Conservation (phyloP, 495 filamentous ascomycete species). For the Durotheca rogersii region DNA sequence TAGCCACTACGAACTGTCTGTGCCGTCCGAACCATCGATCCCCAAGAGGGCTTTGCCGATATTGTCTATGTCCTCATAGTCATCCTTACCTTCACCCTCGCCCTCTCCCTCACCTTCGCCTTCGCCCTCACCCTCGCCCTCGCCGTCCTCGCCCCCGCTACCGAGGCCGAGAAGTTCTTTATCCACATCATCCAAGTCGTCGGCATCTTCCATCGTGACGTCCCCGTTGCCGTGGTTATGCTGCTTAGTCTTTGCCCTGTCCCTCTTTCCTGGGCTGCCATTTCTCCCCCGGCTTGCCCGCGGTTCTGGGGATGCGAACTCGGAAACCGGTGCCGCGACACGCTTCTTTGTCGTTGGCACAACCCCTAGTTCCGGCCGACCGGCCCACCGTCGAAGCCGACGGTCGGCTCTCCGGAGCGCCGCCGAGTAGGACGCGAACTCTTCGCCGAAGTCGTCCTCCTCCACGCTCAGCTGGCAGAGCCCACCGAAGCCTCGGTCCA, state of each 20-base stretch:
- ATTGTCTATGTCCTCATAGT: constrained; percentile 53
- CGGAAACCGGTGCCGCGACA: constrained; percentile 14
- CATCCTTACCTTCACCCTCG: constrained; percentile 41
- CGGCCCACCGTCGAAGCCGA: constrained; percentile 72
- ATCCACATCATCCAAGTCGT: constrained; percentile 54
- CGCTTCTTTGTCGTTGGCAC: constrained; percentile 44
- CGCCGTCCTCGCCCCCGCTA: constrained; percentile 38
- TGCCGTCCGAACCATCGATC: constrained; percentile 43
- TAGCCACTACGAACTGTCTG: constrained; percentile 26
- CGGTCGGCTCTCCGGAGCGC: constrained; percentile 67
- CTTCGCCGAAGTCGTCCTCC: constrained; percentile 78
- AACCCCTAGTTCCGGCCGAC: constrained; percentile 44
- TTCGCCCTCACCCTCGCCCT: constrained; percentile 34
- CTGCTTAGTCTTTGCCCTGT: constrained; percentile 37
- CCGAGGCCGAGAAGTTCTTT: constrained; percentile 51
- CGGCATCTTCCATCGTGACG: constrained; percentile 46
- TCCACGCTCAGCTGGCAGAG: constrained; percentile 64
- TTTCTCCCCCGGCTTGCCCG: constrained; percentile 13
- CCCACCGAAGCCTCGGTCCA: constrained; percentile 64
- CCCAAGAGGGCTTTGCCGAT: constrained; percentile 54
- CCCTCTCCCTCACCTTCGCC: constrained; percentile 37
- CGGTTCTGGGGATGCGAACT: constrained; percentile 29
- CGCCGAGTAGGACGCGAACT: constrained; percentile 68
- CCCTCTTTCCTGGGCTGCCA: constrained; percentile 31
- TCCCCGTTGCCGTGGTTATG: constrained; percentile 37